Evolutionary conservation across 805 yeast species (phyloP).

Genomic region (Maudiozyma serrabonitensis): DNA sequence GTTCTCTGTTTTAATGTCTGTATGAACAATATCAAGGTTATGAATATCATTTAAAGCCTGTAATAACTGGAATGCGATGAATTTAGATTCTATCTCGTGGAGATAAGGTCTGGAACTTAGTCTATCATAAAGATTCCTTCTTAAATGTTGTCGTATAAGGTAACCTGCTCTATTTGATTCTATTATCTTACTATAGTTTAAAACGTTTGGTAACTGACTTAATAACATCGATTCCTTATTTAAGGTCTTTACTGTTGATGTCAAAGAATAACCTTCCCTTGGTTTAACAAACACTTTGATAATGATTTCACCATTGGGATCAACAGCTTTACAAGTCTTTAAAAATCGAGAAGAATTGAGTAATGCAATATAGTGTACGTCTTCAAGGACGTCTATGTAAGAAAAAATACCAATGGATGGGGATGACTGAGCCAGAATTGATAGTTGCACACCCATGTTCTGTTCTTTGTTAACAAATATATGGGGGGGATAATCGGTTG

Average conservation of each 20-base stretch:
- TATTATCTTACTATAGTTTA: constrained; percentile 63
- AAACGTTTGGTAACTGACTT: constrained; percentile 45
- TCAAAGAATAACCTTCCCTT: constrained; percentile 16
- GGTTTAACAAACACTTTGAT: constrained; percentile 82
- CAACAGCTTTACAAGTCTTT: constrained; percentile 75
- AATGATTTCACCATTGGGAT: constrained; percentile 60
- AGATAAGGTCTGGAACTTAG: constrained; percentile 81
- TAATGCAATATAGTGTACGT: constrained; percentile 64
- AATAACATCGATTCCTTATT: constrained; percentile 31
- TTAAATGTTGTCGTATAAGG: constrained; percentile 69
- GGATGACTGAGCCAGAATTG: constrained; percentile 80
- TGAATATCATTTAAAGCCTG: constrained; percentile 59
- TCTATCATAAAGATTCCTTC: constrained; percentile 78
- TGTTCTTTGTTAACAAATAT: not conserved
- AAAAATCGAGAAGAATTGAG: constrained; percentile 76
- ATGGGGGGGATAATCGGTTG: no score
- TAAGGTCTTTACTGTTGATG: constrained; percentile 27
- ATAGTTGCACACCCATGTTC: constrained; percentile 80
- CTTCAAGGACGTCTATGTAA: constrained; percentile 69
- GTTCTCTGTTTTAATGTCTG: constrained; percentile 89
- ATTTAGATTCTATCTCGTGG: constrained; percentile 68
- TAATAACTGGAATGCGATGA: constrained; percentile 76
- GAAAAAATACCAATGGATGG: constrained; percentile 89
- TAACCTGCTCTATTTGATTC: constrained; percentile 93
- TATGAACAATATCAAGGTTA: constrained; percentile 55